Conservation (phyloP, 2,329 filamentous ascomycete genomes). For the Fusarium penzigii region DNA sequence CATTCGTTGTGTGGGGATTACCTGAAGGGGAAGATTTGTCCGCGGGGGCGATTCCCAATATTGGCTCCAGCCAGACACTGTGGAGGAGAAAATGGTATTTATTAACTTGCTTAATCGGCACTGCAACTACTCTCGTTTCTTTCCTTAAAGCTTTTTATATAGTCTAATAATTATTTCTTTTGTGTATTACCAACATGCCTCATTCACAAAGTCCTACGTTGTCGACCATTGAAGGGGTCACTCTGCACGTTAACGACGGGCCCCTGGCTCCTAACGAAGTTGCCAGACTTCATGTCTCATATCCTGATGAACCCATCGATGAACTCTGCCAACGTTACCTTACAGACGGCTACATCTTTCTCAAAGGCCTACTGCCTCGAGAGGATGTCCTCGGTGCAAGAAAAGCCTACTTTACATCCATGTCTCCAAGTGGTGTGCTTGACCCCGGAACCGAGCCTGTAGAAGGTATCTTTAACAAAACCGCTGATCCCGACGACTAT, state of each 20-base stretch:
- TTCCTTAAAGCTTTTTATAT: not conserved
- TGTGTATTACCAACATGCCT: not conserved
- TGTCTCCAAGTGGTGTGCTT: conserved; percentile 57
- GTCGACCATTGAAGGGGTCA: conserved; percentile 13
- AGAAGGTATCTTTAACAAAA: conserved; percentile 50
- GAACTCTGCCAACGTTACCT: conserved; percentile 42
- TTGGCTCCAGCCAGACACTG: not conserved
- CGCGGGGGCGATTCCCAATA: not conserved
- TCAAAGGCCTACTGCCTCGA: conserved; percentile 56
- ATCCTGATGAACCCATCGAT: conserved; percentile 45
- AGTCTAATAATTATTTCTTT: not conserved
- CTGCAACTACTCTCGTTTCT: not conserved
- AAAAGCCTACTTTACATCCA: conserved; percentile 52
- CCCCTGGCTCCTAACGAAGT: conserved; percentile 47
- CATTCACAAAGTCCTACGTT: conserved; percentile 1
- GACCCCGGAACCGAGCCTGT: conserved; percentile 52
- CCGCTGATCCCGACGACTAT: conserved; percentile 17
- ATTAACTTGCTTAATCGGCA: not conserved
- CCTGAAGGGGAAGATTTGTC: not conserved
- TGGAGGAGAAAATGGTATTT: not conserved
- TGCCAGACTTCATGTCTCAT: conserved; percentile 42
- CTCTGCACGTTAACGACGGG: conserved; percentile 33
- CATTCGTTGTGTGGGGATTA: not conserved
- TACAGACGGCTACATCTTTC: conserved; percentile 53
- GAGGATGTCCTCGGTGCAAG: conserved; percentile 53